phyloP scores from a whole-genome alignment of 805 yeast genomes.

The Wickerhamiella domercqiae region DNA sequence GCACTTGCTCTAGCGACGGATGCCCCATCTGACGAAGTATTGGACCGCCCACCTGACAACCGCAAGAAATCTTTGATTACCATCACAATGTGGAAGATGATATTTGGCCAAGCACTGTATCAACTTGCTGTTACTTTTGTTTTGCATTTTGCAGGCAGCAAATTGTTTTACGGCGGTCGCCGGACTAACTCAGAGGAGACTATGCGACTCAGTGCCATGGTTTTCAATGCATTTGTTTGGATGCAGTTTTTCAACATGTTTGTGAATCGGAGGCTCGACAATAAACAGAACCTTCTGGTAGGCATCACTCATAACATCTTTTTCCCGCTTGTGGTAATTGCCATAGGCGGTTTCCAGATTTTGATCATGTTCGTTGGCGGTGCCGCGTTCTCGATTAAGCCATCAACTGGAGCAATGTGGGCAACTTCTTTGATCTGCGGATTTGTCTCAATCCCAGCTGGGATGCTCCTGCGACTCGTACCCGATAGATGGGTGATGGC shows the following conservation, averaged over 20 bases:
- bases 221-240: conserved; percentile 96
- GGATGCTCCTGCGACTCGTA: conserved; percentile 54
- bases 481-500: conserved; percentile 66
- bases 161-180: conserved; percentile 32
- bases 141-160: conserved; percentile 63
- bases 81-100: conserved; percentile 97
- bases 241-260: conserved; percentile 87
- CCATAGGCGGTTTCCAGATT: conserved; percentile 75
- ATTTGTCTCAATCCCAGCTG: conserved; percentile 63
- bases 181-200: conserved; percentile 28
- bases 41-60: conserved; percentile 73
- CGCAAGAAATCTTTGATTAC: conserved; percentile 66
- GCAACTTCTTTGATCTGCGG: conserved; percentile 76
- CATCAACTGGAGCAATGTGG: conserved; percentile 82
- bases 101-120: conserved; percentile 64
- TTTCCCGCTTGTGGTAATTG: conserved; percentile 51
- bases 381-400: conserved; percentile 70
- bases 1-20: conserved; percentile 97
- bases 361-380: conserved; percentile 96
- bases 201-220: conserved; percentile 61
- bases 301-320: conserved; percentile 72
- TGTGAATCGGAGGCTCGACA: conserved; percentile 78
- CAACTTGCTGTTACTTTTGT: conserved; percentile 71
- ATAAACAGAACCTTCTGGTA: conserved; percentile 67
- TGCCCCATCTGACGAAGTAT: conserved; percentile 72